Percentiles rank a stretch among this genome's conserved stretches.
These are phyloP conservation scores for Colletotrichum noveboracense DNA, from an alignment of 2,329 filamentous ascomycete species.

Conservation along the genomic window DNA sequence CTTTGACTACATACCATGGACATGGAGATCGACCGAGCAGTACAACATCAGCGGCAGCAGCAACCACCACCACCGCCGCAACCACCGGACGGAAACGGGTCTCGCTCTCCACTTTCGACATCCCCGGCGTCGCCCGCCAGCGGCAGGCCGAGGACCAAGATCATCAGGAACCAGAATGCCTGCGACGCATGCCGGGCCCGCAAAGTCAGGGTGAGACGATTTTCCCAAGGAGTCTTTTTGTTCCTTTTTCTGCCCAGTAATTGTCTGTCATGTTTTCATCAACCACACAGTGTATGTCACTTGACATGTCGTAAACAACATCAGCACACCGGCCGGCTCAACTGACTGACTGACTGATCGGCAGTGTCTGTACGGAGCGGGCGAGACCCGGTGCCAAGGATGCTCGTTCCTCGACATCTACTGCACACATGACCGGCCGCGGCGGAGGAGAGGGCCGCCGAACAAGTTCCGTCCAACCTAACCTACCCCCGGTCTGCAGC, in stretches of 20 bases:
- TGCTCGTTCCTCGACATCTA: slow-evolving; percentile 28
- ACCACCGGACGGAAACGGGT: background rate
- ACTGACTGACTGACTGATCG: background rate
- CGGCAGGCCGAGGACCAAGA: background rate
- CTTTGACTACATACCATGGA: background rate
- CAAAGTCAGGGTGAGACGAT: slow-evolving; percentile 29
- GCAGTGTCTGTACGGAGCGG: slow-evolving; percentile 23
- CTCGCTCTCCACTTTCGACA: background rate
- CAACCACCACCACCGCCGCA: background rate
- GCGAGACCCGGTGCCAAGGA: slow-evolving; percentile 22
- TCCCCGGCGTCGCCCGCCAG: background rate
- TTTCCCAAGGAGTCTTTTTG: background rate
- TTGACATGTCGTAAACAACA: background rate
- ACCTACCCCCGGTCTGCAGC: background rate
- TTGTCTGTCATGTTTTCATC: background rate
- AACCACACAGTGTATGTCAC: background rate
- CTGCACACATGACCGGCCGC: slow-evolving; percentile 31
- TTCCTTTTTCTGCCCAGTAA: background rate
- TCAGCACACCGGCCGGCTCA: background rate
- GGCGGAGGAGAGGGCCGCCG: slow-evolving; percentile 30
- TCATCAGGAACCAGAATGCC: slow-evolving; percentile 29
- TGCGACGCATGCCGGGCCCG: slow-evolving; percentile 33
- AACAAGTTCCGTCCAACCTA: slow-evolving; percentile 25
- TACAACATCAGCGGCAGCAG: background rate
- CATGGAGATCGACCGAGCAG: slow-evolving; percentile 11